These are phyloP conservation scores for Ceratobasidium sp. DNA, from an alignment of 1,284 basidiomycete genomes.

Conservation along the genomic window DNA sequence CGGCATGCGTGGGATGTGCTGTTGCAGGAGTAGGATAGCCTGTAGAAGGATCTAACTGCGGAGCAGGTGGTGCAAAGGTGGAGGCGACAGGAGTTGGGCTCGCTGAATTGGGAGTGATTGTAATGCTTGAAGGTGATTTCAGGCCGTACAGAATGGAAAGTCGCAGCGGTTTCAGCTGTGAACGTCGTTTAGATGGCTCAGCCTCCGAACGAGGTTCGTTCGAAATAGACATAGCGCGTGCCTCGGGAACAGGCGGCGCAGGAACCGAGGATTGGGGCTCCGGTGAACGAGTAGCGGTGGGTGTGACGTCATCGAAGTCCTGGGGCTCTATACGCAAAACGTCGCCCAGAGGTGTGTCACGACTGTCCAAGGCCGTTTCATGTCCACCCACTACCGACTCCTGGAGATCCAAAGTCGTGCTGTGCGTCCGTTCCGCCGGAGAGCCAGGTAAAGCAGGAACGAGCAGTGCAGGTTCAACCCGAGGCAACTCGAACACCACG, in stretches of 20 bases:
- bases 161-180: constrained; percentile 38
- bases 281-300: neutral
- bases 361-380: neutral
- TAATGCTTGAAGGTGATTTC: constrained; percentile 5
- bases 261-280: neutral
- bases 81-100: neutral
- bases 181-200: constrained; percentile 21
- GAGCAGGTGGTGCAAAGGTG: neutral
- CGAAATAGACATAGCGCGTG: neutral
- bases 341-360: neutral
- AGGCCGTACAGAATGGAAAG: constrained; percentile 35
- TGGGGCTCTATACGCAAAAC: neutral
- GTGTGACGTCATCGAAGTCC: neutral
- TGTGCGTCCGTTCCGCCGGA: neutral
- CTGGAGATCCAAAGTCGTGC: neutral
- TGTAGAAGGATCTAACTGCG: constrained; percentile 4
- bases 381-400: neutral
- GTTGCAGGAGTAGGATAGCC: constrained; percentile 39
- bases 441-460: neutral
- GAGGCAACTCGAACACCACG: constrained; percentile 5
- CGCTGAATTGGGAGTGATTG: constrained; percentile 26
- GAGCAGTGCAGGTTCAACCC: neutral
- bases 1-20: constrained; percentile 7
- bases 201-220: constrained; percentile 17
- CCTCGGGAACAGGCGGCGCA: neutral